Conservation (phyloP, 2,329 filamentous ascomycete species). For the Trichoderma guizhouense region DNA sequence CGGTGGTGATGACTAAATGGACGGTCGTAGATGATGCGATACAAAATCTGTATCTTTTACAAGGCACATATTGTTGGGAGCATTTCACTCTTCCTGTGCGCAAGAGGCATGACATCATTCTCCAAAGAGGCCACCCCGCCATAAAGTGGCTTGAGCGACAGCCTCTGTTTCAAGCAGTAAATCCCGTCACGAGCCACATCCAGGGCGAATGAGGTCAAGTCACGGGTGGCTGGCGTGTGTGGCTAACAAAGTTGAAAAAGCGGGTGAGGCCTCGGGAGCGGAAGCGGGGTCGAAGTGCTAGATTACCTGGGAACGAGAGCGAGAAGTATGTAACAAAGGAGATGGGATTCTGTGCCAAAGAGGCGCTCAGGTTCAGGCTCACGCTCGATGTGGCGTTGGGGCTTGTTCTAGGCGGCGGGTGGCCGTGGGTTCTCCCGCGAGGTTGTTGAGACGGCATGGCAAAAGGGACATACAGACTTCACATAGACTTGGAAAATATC, state of each 20-base stretch:
- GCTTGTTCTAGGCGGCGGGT: not conserved
- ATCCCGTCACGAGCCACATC: conserved; percentile 8
- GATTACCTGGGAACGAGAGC: too few species aligned
- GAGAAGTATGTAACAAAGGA: too few species aligned
- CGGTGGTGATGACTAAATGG: not conserved
- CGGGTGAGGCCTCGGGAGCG: not conserved
- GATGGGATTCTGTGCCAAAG: not conserved
- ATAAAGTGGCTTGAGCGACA: not conserved
- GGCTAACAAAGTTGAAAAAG: not conserved
- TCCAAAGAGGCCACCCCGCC: not conserved
- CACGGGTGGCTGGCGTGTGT: conserved; percentile 8
- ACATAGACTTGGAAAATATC: not conserved
- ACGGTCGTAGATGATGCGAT: not conserved
- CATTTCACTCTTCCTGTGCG: not conserved
- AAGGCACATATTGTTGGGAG: not conserved
- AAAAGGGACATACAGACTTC: not conserved
- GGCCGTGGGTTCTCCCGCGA: conserved; percentile 9
- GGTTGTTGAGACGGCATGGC: conserved; percentile 8
- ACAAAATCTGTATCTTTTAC: not conserved
- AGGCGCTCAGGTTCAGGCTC: not conserved
- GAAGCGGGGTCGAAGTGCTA: not conserved
- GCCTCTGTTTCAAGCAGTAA: not conserved
- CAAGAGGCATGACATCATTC: not conserved
- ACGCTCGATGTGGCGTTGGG: not conserved
- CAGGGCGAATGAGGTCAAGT: not conserved